Evolutionary conservation across 345 rosid species (phyloP).

Genomic region (Eucalyptus virginea): DNA sequence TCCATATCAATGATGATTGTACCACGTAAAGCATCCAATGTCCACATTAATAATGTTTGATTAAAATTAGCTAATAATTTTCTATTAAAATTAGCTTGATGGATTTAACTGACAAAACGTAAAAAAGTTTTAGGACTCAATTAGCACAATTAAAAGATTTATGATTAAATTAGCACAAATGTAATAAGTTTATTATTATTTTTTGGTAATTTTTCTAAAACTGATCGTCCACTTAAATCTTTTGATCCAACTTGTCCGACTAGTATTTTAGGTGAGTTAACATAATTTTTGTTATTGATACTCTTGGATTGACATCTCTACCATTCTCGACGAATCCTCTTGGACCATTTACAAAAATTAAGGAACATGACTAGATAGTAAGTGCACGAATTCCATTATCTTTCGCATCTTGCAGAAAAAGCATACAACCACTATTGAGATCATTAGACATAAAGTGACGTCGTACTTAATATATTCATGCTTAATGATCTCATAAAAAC

Average conservation of each 20-base stretch:
- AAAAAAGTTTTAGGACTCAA: no score
- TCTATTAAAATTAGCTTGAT: no score
- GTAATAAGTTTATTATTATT: no score
- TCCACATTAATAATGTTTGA: rapidly evolving
- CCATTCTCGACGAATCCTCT: background rate
- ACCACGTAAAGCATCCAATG: rapidly evolving
- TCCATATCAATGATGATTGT: rapidly evolving
- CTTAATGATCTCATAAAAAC: background rate
- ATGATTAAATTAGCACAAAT: no score
- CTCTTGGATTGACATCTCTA: background rate
- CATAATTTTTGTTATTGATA: background rate
- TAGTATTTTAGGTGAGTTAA: background rate
- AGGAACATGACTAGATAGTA: background rate
- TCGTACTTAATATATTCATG: background rate
- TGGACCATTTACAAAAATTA: background rate
- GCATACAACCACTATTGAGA: background rate
- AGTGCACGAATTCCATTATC: background rate
- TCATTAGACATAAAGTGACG: background rate
- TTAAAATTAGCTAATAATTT: rapidly evolving
- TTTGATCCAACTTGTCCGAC: background rate
- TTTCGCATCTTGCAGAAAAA: background rate
- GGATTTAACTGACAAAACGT: rapidly evolving
- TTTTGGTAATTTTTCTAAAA: no score
- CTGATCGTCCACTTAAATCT: rapidly evolving
- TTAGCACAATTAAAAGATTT: rapidly evolving